Evolutionary conservation across 2,329 filamentous ascomycete genomes (phyloP).

Genomic region (Sporothrix variecibatus): DNA sequence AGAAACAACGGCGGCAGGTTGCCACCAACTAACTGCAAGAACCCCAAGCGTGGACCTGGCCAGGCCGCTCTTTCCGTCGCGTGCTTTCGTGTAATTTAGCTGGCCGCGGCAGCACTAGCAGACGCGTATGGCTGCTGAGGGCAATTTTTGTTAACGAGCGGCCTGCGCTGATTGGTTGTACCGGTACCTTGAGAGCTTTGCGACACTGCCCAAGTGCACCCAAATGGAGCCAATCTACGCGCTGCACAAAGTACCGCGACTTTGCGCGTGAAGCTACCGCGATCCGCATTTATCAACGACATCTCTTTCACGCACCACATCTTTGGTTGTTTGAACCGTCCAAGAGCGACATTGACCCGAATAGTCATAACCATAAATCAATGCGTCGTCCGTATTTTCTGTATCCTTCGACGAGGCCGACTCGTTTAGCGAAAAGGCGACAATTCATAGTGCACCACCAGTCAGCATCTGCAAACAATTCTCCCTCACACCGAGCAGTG

Average conservation of each 20-base stretch:
- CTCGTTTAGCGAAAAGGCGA: not conserved
- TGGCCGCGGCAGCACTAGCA: conserved; percentile 20
- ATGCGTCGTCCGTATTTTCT: not conserved
- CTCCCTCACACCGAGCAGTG: not conserved
- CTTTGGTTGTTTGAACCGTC: not conserved
- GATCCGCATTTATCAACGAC: conserved; percentile 6
- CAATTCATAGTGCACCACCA: not conserved
- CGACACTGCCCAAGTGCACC: not conserved
- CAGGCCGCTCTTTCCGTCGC: conserved; percentile 20
- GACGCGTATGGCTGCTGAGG: conserved; percentile 13
- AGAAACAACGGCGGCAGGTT: not conserved
- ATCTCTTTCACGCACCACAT: not conserved
- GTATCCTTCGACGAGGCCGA: not conserved
- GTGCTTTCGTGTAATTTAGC: conserved; percentile 13
- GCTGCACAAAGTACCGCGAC: conserved; percentile 19
- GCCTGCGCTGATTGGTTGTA: not conserved
- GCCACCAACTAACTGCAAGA: not conserved
- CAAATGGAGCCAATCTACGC: conserved; percentile 15
- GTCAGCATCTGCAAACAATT: not conserved
- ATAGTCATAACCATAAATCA: not conserved
- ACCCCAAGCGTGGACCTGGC: conserved; percentile 8
- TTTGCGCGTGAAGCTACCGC: conserved; percentile 7
- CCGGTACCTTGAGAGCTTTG: conserved; percentile 11
- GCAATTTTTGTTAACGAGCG: not conserved
- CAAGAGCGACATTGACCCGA: not conserved